Conservation (phyloP, 352 stramenopile genomes). For the Globisporangium iwayamae region DNA sequence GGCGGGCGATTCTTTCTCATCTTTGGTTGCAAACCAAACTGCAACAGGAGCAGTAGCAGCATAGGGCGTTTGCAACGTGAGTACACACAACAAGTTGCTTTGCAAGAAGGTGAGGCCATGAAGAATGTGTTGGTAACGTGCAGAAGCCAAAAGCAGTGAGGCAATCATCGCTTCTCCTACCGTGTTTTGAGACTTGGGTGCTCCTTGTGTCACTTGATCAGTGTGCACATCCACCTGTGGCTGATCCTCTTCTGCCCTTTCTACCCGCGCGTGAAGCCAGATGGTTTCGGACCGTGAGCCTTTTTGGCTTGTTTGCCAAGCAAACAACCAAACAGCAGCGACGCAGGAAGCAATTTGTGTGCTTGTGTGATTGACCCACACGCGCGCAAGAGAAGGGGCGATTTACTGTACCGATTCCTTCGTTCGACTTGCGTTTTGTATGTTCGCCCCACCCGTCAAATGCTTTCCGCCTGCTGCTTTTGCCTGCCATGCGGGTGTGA, state of each 20-base stretch:
- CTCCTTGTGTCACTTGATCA: constrained; percentile 10
- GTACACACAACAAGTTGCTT: too few relatives aligned
- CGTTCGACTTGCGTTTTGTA: neutral
- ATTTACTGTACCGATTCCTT: neutral
- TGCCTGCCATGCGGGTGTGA: neutral
- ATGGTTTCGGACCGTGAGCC: too few relatives aligned
- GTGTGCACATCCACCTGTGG: constrained; percentile 9
- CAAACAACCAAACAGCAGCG: neutral
- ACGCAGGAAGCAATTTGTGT: neutral
- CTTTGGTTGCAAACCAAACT: neutral
- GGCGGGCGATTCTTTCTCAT: neutral
- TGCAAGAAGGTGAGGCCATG: too few relatives aligned
- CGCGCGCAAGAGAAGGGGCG: neutral
- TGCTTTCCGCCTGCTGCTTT: neutral
- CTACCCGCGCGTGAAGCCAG: neutral
- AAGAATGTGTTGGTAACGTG: too few relatives aligned
- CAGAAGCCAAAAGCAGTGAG: too few relatives aligned
- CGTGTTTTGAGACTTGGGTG: too few relatives aligned
- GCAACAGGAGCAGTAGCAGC: too few relatives aligned
- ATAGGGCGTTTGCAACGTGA: too few relatives aligned
- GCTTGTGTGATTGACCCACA: neutral
- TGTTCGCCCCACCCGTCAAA: neutral
- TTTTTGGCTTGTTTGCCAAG: neutral
- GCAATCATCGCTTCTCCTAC: too few relatives aligned
- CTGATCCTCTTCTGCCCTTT: constrained; percentile 4